Base-by-base conservation (phyloP, 495 filamentous ascomycete species). In the Aspergillus carlsbadensis region DNA sequence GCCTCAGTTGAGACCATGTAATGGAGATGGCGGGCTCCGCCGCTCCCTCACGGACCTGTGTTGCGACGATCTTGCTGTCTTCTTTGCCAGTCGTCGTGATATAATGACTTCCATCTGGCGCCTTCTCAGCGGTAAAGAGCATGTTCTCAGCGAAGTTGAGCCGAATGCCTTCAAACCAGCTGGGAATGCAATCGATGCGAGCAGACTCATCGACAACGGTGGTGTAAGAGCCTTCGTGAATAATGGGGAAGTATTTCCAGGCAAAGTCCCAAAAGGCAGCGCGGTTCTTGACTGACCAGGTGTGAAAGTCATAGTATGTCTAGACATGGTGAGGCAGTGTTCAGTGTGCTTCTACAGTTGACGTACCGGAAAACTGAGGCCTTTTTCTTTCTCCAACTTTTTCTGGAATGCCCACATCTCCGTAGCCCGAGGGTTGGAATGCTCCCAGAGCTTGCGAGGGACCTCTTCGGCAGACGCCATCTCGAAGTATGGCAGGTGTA, bases 91-190 rank as follows among this genome's bases (percentile, higher is more conserved):
- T 47, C 50, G 54, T 59, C 34, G 20, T 62, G 45, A 46, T 54
- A 21, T 33, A 24, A 0, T 5, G 87, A 85, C 65, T 92, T 91
- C 39, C 54, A 40, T 50, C 17, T n/a, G 54, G 15, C 13, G 29
- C 17, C 36, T 57, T 54, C n/a, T 37, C 17, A 7, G 52, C 55
- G 1, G 67, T 66, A 52, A 72, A 76, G 14, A 94, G 79, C 20
- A 92, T 71, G 61, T 94, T 94, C 72, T 92, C 87, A 3, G 89
- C 88, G 61, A 91, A 92, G 62, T 94, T 94, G 43, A 92, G 71
- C 20, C 74, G 80, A 3, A 89, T 75, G 3, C 85, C 88, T 7
- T 78, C 62, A 44, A 76, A 76, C 77, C 57, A 65, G 37, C 45
- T 43, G 8, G 63, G 63, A 40, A 59, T 49, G 21, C 76, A 75